phyloP scores from a whole-genome alignment of 331 rosid genomes.

The Malus hybrid region DNA sequence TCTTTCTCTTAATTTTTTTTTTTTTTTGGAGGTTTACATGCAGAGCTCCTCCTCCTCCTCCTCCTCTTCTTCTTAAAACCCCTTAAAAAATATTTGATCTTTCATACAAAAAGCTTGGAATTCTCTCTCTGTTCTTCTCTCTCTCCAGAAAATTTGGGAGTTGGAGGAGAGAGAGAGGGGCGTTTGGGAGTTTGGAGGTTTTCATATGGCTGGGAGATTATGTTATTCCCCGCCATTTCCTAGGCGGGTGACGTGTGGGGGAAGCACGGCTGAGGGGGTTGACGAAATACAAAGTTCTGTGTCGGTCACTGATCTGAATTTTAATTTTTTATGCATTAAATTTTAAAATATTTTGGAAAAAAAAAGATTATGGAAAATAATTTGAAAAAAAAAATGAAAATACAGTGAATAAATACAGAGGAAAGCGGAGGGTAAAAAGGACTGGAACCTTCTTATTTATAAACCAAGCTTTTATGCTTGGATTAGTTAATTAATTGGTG shows the following conservation, averaged over 20 bases:
- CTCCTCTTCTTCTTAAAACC: conserved; percentile 6
- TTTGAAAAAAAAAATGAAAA: no score
- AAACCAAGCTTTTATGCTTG: no score
- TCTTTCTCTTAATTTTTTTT: background rate
- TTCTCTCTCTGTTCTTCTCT: background rate
- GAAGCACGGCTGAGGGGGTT: conserved; percentile 24
- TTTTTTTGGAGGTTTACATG: conserved; percentile 14
- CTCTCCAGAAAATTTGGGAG: conserved; percentile 6
- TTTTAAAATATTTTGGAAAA: no score
- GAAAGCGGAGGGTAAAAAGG: no score
- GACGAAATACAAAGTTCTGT: background rate
- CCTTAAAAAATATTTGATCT: no score
- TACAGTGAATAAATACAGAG: no score
- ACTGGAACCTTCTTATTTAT: no score
- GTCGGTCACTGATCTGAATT: no score
- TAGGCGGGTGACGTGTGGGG: conserved; percentile 25
- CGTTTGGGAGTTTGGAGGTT: conserved; percentile 13
- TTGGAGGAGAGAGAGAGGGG: conserved; percentile 8
- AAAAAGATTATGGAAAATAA: no score
- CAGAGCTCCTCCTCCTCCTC: conserved; percentile 25
- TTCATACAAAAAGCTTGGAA: background rate
- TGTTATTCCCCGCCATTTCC: conserved; percentile 66
- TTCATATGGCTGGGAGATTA: conserved; percentile 12
- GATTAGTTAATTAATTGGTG: no score
- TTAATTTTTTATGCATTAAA: no score